Percentiles rank a stretch among this genome's conserved stretches.
Conservation (phyloP, 2,329 filamentous ascomycete species). For the Pyrenochaeta sp. region DNA sequence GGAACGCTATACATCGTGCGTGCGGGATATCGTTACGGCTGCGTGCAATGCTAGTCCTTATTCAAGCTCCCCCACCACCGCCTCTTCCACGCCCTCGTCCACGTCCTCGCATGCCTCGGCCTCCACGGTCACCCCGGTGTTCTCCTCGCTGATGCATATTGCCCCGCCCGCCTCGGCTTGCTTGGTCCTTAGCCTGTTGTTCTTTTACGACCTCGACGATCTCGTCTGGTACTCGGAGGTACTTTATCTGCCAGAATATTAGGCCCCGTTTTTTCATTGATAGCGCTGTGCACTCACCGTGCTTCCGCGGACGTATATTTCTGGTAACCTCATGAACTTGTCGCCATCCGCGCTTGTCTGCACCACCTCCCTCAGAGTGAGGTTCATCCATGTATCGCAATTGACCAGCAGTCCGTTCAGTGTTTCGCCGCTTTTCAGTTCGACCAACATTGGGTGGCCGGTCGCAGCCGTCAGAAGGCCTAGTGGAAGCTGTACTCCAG, state of each 20-base stretch:
- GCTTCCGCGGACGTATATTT: conserved; percentile 96
- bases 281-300: conserved; percentile 71
- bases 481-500: conserved; percentile 62
- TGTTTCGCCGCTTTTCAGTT: conserved; percentile 97
- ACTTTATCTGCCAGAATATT: conserved; percentile 80
- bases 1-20: background rate
- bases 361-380: conserved; percentile 95
- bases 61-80: conserved; percentile 60
- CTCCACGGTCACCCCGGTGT: conserved; percentile 60
- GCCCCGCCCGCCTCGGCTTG: conserved; percentile 69
- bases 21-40: conserved; percentile 4
- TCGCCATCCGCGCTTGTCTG: conserved; percentile 96
- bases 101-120: conserved; percentile 65
- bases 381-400: conserved; percentile 99
- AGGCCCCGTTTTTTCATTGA: background rate
- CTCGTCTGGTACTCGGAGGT: conserved; percentile 93
- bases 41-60: conserved; percentile 26
- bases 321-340: conserved; percentile 88
- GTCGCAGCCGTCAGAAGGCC: conserved; percentile 94
- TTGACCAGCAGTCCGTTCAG: conserved; percentile 94
- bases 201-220: conserved; percentile 95
- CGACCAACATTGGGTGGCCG: conserved; percentile 96
- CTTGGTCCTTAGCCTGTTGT: conserved; percentile 78
- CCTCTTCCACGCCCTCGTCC: conserved; percentile 62
- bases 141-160: conserved; percentile 65